Evolutionary conservation across 23 red algal species (phyloP).

Genomic region (Gracilariopsis chorda): DNA sequence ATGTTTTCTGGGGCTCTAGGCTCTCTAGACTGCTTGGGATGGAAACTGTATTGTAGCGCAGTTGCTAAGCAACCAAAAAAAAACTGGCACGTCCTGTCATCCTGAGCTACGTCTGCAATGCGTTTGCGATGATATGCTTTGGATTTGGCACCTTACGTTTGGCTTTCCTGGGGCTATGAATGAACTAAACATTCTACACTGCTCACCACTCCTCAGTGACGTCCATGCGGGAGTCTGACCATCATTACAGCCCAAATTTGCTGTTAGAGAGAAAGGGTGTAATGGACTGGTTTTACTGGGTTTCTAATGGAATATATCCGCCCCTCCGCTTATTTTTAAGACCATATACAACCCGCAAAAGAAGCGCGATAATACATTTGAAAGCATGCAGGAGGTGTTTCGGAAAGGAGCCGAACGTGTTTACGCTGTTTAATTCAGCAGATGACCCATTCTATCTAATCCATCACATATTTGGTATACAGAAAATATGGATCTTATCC

Average conservation of each 20-base stretch:
- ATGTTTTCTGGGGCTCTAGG: not conserved
- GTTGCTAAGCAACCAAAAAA: not conserved
- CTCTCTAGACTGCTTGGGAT: not conserved
- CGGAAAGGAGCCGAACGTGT: not conserved
- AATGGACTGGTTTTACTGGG: slow-evolving; percentile 16
- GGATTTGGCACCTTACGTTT: slow-evolving; percentile 20
- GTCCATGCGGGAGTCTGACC: not conserved
- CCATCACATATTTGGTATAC: slow-evolving; percentile 2
- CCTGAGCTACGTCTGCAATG: not conserved
- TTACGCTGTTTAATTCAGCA: slow-evolving; percentile 10
- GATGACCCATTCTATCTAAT: slow-evolving; percentile 11
- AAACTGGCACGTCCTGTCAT: not conserved
- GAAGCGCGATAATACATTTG: not conserved
- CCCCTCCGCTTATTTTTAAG: not conserved
- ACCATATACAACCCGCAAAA: not conserved
- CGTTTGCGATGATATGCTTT: not conserved
- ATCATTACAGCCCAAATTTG: not conserved
- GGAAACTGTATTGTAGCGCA: not conserved
- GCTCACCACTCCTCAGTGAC: not conserved
- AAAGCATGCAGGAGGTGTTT: not conserved
- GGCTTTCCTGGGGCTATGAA: not conserved
- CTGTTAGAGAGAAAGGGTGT: not conserved
- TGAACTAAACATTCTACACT: not conserved
- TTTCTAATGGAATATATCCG: slow-evolving; percentile 19
- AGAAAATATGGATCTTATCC: slow-evolving; percentile 6